phyloP scores from a whole-genome alignment of 2,329 filamentous ascomycete genomes.

The Fusarium coicis region DNA sequence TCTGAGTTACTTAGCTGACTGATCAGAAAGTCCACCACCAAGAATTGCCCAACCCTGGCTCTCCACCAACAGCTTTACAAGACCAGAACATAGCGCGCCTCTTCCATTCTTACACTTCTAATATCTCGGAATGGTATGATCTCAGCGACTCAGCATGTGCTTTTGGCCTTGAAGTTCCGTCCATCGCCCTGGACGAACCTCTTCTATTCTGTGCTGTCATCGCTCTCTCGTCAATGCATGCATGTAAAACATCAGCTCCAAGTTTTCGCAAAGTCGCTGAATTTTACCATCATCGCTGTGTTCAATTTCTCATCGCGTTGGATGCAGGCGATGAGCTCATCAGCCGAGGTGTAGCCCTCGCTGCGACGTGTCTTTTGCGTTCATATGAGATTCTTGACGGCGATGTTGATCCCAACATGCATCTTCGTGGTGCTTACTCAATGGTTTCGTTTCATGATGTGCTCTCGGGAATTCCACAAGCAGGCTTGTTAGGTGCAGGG shows the following conservation, averaged over 20 bases:
- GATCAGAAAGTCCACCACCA: constrained; percentile 4
- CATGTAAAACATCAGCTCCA: constrained; percentile 47
- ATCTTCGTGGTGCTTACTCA: constrained; percentile 59
- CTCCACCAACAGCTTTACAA: constrained; percentile 46
- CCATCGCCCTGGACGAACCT: constrained; percentile 51
- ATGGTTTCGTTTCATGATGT: constrained; percentile 49
- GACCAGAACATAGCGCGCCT: constrained; percentile 48
- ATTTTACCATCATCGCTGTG: constrained; percentile 54
- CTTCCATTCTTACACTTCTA: constrained; percentile 54
- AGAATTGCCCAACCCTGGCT: constrained; percentile 7
- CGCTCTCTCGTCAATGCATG: constrained; percentile 57
- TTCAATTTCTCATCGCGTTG: constrained; percentile 53
- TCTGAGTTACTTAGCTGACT: not conserved
- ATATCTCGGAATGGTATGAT: constrained; percentile 59
- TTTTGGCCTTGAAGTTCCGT: constrained; percentile 52
- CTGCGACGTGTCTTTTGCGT: constrained; percentile 58
- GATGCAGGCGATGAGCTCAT: constrained; percentile 45
- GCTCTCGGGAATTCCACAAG: constrained; percentile 32
- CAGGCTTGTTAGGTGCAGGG: constrained; percentile 52
- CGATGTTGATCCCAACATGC: constrained; percentile 55
- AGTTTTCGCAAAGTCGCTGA: constrained; percentile 47
- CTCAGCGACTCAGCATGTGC: constrained; percentile 52
- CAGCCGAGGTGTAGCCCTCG: constrained; percentile 54
- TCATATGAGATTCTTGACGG: constrained; percentile 61
- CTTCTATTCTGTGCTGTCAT: constrained; percentile 58